Base-by-base conservation (phyloP, 225 moss, liverwort and hornwort genomes). In the Polytrichum commune region DNA sequence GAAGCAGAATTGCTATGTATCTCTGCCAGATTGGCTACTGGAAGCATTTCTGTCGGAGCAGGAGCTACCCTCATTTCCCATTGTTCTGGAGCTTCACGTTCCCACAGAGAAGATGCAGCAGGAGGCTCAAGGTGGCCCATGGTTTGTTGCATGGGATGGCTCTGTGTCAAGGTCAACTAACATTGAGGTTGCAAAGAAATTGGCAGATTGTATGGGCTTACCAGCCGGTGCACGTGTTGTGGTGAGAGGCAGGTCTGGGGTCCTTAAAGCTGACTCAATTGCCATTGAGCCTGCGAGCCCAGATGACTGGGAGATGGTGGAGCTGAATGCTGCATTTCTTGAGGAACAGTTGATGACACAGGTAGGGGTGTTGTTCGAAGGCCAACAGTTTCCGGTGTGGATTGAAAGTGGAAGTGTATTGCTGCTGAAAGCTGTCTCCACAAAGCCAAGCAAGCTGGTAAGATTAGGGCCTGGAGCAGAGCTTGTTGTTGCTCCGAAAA, bases 261-360 rank as follows among this genome's bases (percentile, higher is more conserved):
- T 95, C 46, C 60, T 84, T 53, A 71, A 82, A 64, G 98, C 98
- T 30, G 89, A 91, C 72, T 89, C 84, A 28, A 89, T 98, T 57
- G 80, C 88, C 53, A 82, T 98, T 57, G 95, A 95, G 74, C 95
- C 98, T 75, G 95, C 87, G 18, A 93, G 89, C 29, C 93, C 87
- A 82, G 94, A 98, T 76, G 98, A 98, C 74, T 98, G 98, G 98
- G 98, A 98, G 72, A 85, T 98, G 83, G 76, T 98, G 78, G 98
- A 98, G 82, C 91, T 98, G 53, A 95, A 98, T 88, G 95, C 95
- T 62, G 90, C 90, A 71, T 98, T 91, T 73, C 87, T 98, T 4
- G 98, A 98, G 90, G 88, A 98, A 60, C 91, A 98, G 73, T 87
- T 98, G 55, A 68, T 98, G 53, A 87, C 91, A 72, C 84, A 98